Conservation (phyloP, 148 eudicot species). For the Diospyros lotus region DNA sequence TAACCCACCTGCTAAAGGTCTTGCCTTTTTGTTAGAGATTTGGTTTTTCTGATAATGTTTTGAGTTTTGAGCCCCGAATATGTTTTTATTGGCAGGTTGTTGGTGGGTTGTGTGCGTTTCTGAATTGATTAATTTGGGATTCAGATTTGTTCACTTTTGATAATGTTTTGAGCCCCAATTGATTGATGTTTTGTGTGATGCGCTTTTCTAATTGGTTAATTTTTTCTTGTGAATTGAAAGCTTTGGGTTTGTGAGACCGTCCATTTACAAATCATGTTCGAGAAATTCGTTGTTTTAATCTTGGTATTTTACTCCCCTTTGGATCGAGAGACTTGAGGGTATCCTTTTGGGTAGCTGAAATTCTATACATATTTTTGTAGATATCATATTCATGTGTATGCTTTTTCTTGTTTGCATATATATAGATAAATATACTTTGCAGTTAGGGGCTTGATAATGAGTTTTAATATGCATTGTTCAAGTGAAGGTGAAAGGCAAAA, state of each 20-base stretch:
- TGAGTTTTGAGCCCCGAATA: background rate
- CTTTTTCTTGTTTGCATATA: background rate
- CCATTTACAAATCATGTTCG: background rate
- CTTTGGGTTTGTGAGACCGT: constrained; percentile 4
- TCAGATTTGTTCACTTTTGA: too few species aligned
- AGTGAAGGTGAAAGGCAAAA: constrained; percentile 55
- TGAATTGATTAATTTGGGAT: background rate
- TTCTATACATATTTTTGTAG: background rate
- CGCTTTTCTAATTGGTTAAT: background rate
- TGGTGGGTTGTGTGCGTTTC: background rate
- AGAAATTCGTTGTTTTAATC: background rate
- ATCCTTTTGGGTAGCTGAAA: background rate
- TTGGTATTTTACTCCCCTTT: background rate
- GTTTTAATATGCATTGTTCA: constrained; percentile 19
- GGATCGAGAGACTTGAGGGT: background rate
- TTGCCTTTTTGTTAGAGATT: constrained; percentile 6
- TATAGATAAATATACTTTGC: background rate
- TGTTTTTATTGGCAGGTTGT: background rate
- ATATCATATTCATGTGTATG: background rate
- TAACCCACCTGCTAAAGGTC: constrained; percentile 20
- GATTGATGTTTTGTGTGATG: too few species aligned
- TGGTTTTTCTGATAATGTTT: background rate
- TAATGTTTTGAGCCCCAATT: too few species aligned
- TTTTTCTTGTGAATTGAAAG: constrained; percentile 1
- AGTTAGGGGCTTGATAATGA: constrained; percentile 10